These are phyloP conservation scores for Backusella tuberculispora DNA, from an alignment of 192 early-diverging fungal species.

Conservation along the genomic window DNA sequence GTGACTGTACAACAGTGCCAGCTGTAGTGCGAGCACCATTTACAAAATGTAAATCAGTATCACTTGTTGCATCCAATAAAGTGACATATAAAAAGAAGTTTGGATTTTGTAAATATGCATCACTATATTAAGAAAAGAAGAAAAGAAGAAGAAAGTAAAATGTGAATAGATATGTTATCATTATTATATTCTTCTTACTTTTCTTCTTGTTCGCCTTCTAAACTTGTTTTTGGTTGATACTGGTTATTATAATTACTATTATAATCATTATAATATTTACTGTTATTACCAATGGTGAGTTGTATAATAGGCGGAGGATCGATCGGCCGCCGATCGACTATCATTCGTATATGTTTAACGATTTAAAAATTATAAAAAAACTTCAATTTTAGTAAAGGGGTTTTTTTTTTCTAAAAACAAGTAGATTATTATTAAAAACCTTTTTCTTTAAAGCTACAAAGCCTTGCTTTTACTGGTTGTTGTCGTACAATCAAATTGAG, in stretches of 20 bases:
- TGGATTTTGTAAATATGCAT: conserved; percentile 11
- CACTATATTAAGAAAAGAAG: background rate
- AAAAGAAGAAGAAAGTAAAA: background rate
- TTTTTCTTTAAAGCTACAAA: conserved; percentile 27
- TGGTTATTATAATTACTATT: background rate
- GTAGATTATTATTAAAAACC: background rate
- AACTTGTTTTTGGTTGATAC: background rate
- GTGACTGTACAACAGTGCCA: conserved; percentile 87
- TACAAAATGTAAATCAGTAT: conserved; percentile 16
- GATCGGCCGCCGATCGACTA: conserved; percentile 14
- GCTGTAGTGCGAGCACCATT: conserved; percentile 65
- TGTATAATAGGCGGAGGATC: conserved; percentile 22
- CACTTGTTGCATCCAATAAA: background rate
- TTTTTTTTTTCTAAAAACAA: background rate
- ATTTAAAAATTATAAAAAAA: too few relatives aligned
- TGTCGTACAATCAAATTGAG: conserved; percentile 18
- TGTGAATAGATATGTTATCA: background rate
- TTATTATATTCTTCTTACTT: background rate
- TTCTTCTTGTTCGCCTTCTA: background rate
- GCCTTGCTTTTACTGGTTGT: conserved; percentile 18
- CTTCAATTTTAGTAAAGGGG: background rate
- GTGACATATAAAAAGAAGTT: conserved; percentile 11
- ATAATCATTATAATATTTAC: background rate
- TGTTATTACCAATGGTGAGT: background rate
- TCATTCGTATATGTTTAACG: too few relatives aligned